A percentile compares a stretch with the other conserved stretches of the same genome.
Evolutionary conservation across 2,329 filamentous ascomycete species (phyloP).

Genomic region (Zymoseptoria crescenta): DNA sequence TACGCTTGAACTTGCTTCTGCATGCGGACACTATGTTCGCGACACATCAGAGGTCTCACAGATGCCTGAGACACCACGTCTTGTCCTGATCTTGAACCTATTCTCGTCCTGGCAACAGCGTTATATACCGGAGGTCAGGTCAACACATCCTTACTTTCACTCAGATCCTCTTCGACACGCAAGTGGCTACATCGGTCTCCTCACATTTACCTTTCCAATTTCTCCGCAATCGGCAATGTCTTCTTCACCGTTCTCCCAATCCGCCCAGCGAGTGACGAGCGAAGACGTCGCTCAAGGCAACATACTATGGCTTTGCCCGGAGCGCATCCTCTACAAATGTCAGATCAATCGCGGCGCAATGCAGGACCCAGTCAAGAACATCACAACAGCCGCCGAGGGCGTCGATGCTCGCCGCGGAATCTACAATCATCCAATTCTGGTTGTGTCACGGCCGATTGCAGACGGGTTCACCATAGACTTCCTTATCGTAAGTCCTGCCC

Average conservation of each 20-base stretch:
- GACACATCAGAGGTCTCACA: background rate
- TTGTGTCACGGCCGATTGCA: background rate
- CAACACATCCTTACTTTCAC: no score
- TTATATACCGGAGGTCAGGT: no score
- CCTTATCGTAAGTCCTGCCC: background rate
- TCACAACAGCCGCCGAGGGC: background rate
- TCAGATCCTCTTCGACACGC: no score
- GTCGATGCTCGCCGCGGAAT: background rate
- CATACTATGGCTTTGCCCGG: constrained; percentile 1
- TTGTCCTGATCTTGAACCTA: no score
- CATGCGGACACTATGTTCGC: background rate
- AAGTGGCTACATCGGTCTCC: no score
- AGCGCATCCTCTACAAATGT: background rate
- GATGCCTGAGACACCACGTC: background rate
- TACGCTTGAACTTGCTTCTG: background rate
- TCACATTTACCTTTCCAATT: no score
- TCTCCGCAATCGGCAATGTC: no score
- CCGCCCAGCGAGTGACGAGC: no score
- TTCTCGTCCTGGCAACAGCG: no score
- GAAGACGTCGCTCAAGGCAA: constrained; percentile 4
- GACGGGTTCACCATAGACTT: constrained; percentile 2
- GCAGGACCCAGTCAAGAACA: background rate
- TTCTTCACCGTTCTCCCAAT: no score
- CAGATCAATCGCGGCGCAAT: background rate
- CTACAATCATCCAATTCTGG: constrained; percentile 2